A percentile compares a stretch with the other conserved stretches of the same genome.
These are phyloP conservation scores for Penicillium thymicola DNA, from an alignment of 2,329 filamentous ascomycete species.

Conservation along the genomic window DNA sequence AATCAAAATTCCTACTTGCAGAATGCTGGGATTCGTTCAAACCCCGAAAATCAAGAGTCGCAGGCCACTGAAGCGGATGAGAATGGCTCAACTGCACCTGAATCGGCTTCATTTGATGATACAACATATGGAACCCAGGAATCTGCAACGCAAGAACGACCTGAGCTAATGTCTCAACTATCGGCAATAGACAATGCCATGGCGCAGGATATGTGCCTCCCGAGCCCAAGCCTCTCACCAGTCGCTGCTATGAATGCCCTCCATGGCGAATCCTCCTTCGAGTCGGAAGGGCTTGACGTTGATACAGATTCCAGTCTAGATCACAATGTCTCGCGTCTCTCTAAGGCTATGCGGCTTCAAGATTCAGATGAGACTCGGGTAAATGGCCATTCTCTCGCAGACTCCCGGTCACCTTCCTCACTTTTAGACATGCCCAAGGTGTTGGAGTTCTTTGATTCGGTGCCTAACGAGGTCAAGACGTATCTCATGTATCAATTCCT, in stretches of 20 bases:
- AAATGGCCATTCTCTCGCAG: constrained; percentile 12
- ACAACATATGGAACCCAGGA: constrained; percentile 24
- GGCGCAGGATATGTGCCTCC: constrained; percentile 84
- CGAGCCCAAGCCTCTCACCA: constrained; percentile 90
- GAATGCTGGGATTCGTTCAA: constrained; percentile 16
- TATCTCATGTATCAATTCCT: constrained; percentile 97
- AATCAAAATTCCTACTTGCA: constrained; percentile 11
- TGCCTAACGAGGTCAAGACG: constrained; percentile 87
- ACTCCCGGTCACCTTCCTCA: constrained; percentile 35
- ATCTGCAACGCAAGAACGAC: constrained; percentile 18
- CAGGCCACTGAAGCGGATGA: constrained; percentile 11
- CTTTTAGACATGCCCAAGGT: constrained; percentile 80
- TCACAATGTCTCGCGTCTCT: constrained; percentile 29
- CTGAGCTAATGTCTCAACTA: constrained; percentile 34
- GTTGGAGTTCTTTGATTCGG: constrained; percentile 83
- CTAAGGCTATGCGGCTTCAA: constrained; percentile 20
- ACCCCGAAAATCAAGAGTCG: constrained; percentile 3
- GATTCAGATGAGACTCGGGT: constrained; percentile 13
- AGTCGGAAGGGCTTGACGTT: constrained; percentile 40
- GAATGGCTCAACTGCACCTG: constrained; percentile 9
- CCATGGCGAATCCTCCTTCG: constrained; percentile 43
- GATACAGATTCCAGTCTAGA: constrained; percentile 46
- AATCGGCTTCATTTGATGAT: constrained; percentile 18
- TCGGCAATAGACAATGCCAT: constrained; percentile 64
- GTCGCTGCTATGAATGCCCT: constrained; percentile 69